Evolutionary conservation across 1,139 yeast species (phyloP), one percentile per base, ranked within the genome.

Genomic region (Kazachstania sp.): DNA sequence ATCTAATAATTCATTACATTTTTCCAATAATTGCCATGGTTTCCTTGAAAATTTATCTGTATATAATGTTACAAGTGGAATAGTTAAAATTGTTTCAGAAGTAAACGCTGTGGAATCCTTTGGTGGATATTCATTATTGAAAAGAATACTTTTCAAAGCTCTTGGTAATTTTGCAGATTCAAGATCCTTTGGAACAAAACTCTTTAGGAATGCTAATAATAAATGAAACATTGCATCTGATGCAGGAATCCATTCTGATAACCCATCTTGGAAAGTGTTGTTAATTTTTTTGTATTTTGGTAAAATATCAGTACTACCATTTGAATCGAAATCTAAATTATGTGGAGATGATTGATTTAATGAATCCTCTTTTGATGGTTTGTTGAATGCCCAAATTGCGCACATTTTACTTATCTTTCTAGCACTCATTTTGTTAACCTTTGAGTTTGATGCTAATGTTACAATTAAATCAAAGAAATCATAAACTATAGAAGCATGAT

Each of bases 151-250:
- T 56, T 81, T 86, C 49, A 85, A 69, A 1, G 83, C 70, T 54
- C 77, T 78, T 31, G 92, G 92, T 38, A 84, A 53, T 30, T 83
- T 67, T 1, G 69, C 61, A 39, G 74, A 73, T 49, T 79, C 59
- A 30, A 60, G 75, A 49, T 74, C 79, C 39, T 78, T 79, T 0
- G 90, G 90, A 13, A 84, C 72, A 82, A 86, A 82, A 19, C 95
- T 81, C 53, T 95, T 74, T 49, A 88, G 67, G 58, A 87, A 88
- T 2, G 96, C 78, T 31, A 86, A 66, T 32, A 87, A 71, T 39
- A 88, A 65, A 64, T 88, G 97, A 59, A 86, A 85, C 66, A 86
- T 77, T 0, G 96, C 96, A 59, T 85, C 88, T 6, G 95, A 82
- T 2, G 90, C 86, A 1, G 84, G 79, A 44, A 80, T 71, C 96